These are phyloP conservation scores for Cornus florida DNA, from an alignment of 148 eudicot genomes.

Conservation along the genomic window DNA sequence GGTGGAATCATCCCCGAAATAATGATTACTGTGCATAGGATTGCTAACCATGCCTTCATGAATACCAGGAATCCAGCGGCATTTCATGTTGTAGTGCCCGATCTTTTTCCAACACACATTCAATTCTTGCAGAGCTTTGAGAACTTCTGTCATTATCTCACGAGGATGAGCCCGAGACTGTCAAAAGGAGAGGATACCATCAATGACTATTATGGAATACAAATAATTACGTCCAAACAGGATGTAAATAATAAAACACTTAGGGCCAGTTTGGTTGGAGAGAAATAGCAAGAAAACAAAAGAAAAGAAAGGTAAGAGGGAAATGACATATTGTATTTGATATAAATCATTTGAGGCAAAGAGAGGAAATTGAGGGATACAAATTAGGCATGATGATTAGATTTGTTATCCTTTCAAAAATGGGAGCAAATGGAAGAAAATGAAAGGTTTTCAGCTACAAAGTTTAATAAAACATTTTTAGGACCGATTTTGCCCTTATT, in stretches of 20 bases:
- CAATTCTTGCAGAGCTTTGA: conserved; percentile 87
- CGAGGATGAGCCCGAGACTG: conserved; percentile 95
- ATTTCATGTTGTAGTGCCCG: conserved; percentile 95
- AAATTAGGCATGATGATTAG: too few relatives aligned
- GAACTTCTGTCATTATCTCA: conserved; percentile 88
- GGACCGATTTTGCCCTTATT: too few relatives aligned
- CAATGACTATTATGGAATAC: neutral
- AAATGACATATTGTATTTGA: too few relatives aligned
- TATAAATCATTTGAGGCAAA: too few relatives aligned
- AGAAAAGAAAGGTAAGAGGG: too few relatives aligned
- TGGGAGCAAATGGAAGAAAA: too few relatives aligned
- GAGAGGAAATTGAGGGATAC: too few relatives aligned
- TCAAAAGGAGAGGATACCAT: conserved; percentile 10
- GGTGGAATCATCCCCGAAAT: conserved; percentile 67
- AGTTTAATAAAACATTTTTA: too few relatives aligned
- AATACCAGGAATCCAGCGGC: conserved; percentile 78
- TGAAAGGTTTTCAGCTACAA: too few relatives aligned
- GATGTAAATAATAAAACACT: neutral
- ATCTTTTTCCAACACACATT: conserved; percentile 92
- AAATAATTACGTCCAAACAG: neutral
- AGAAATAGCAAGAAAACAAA: too few relatives aligned
- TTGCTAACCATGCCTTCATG: conserved; percentile 57
- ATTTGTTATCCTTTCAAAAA: too few relatives aligned
- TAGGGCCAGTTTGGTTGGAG: too few relatives aligned
- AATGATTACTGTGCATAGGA: conserved; percentile 50